Conservation (phyloP, 2,329 filamentous ascomycete genomes). For the Paraphoma sp. region DNA sequence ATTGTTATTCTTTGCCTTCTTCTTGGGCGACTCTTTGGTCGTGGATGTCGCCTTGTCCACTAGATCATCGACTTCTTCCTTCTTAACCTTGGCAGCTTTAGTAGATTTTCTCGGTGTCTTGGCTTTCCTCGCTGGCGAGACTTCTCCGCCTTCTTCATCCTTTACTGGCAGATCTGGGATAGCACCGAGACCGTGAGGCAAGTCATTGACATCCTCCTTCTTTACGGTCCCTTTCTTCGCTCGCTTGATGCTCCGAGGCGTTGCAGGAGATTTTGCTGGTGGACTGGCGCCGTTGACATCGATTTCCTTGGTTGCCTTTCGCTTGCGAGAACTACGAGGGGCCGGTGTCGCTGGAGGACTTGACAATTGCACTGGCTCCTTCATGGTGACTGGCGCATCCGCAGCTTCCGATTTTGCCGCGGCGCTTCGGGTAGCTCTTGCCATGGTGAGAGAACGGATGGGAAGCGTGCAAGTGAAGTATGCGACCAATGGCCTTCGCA, state of each 20-base stretch:
- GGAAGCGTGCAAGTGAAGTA: conserved; percentile 2
- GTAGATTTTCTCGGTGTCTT: conserved; percentile 28
- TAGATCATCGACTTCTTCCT: conserved; percentile 29
- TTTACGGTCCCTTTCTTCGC: conserved; percentile 43
- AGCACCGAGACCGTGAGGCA: conserved; percentile 64
- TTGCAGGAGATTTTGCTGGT: conserved; percentile 8
- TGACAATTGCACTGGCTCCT: conserved; percentile 49
- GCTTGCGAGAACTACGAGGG: conserved; percentile 31
- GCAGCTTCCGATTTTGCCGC: conserved; percentile 19
- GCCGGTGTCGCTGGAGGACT: conserved; percentile 52
- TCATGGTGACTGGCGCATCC: conserved; percentile 10
- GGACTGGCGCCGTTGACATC: conserved; percentile 5
- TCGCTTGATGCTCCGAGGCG: conserved; percentile 46
- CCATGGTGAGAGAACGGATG: conserved; percentile 28
- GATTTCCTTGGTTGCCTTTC: conserved; percentile 34
- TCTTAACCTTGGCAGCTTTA: conserved; percentile 20
- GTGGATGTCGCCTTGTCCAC: conserved; percentile 33
- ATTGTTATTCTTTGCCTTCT: conserved; percentile 47
- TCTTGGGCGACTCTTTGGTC: conserved; percentile 42
- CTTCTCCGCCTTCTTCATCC: conserved; percentile 7
- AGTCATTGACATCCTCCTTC: conserved; percentile 53
- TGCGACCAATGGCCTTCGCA: conserved; percentile 5
- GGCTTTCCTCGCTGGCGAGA: conserved; percentile 16
- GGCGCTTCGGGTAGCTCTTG: conserved; percentile 41
- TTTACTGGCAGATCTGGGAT: conserved; percentile 22